Percentiles rank a stretch among this genome's conserved stretches.
Evolutionary conservation across 1,139 yeast genomes (phyloP).

Genomic region (Magnusiomyces tetraspermus): DNA sequence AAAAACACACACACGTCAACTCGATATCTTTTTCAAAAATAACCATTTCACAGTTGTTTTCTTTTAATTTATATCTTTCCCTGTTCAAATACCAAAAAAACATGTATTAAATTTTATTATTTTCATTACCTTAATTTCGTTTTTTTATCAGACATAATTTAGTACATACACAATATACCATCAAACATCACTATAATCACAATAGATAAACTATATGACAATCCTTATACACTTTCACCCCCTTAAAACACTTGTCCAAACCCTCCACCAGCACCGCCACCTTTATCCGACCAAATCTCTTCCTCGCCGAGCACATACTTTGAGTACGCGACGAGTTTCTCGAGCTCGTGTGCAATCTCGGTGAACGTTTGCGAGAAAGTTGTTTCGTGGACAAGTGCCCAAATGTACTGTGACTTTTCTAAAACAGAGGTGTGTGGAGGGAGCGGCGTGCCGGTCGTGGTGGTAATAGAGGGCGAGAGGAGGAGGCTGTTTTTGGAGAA

Average conservation of each 20-base stretch:
- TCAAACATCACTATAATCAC: neutral
- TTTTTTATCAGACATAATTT: neutral
- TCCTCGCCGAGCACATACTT: slow-evolving; percentile 42
- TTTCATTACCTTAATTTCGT: neutral
- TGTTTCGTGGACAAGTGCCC: slow-evolving; percentile 43
- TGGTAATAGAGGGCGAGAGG: neutral
- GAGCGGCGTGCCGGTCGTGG: neutral
- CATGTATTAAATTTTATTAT: no score
- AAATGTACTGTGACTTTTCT: slow-evolving; percentile 30
- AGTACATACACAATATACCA: no score
- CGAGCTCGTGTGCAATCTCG: slow-evolving; percentile 38
- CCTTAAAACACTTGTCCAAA: neutral
- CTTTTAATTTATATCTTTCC: no score
- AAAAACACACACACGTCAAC: no score
- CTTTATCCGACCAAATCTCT: slow-evolving; percentile 2
- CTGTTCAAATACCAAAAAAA: no score
- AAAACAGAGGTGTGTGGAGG: slow-evolving; percentile 4
- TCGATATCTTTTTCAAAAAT: no score
- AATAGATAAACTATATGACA: neutral
- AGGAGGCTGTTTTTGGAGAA: neutral
- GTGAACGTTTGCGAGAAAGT: slow-evolving; percentile 43
- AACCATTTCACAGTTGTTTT: no score
- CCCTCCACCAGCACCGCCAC: neutral
- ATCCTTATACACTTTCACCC: neutral
- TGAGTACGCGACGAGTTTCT: slow-evolving; percentile 32